phyloP scores from a whole-genome alignment of 2,329 filamentous ascomycete species.

The Ophiocordyceps sinensis region DNA sequence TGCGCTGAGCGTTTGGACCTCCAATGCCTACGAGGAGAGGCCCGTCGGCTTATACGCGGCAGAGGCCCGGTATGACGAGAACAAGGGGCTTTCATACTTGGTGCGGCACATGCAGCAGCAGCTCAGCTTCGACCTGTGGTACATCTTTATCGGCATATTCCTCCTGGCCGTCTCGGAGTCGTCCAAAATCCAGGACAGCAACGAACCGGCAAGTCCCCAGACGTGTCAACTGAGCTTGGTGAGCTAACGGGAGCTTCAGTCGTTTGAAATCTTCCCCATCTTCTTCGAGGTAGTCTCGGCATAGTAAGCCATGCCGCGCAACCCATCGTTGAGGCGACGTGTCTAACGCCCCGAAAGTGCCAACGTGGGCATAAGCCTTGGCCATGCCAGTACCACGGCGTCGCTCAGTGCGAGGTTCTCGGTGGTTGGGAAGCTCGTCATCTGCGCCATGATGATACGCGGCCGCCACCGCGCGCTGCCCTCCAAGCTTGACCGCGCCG shows the following conservation, averaged over 20 bases:
- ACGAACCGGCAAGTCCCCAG: conserved; percentile 10
- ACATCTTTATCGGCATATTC: conserved; percentile 20
- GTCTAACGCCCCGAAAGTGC: conserved; percentile 8
- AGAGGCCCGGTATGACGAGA: conserved; percentile 14
- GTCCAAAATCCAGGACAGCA: conserved; percentile 9
- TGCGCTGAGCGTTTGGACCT: conserved; percentile 44
- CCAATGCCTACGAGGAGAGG: conserved; percentile 45
- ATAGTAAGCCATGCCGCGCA: conserved; percentile 12
- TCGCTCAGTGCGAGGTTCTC: conserved; percentile 17
- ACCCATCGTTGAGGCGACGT: neutral
- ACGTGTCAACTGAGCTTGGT: rapidly evolving
- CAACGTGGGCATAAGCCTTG: conserved; percentile 21
- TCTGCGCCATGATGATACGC: conserved; percentile 23
- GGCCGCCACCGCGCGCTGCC: conserved; percentile 21
- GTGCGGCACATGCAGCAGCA: conserved; percentile 21
- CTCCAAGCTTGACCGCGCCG: conserved; percentile 19
- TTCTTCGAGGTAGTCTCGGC: conserved; percentile 20
- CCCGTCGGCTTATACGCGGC: conserved; percentile 42
- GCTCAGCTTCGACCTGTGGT: conserved; percentile 26
- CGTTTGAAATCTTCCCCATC: conserved; percentile 16
- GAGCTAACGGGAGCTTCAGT: conserved; percentile 5
- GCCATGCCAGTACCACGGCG: conserved; percentile 14
- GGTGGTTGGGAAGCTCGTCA: conserved; percentile 19
- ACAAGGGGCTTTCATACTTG: conserved; percentile 14
- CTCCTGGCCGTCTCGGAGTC: conserved; percentile 9